Evolutionary conservation across 257 asterid genomes (phyloP), one percentile per base, ranked within the genome.

Genomic region (Fraxinus cuspidata): DNA sequence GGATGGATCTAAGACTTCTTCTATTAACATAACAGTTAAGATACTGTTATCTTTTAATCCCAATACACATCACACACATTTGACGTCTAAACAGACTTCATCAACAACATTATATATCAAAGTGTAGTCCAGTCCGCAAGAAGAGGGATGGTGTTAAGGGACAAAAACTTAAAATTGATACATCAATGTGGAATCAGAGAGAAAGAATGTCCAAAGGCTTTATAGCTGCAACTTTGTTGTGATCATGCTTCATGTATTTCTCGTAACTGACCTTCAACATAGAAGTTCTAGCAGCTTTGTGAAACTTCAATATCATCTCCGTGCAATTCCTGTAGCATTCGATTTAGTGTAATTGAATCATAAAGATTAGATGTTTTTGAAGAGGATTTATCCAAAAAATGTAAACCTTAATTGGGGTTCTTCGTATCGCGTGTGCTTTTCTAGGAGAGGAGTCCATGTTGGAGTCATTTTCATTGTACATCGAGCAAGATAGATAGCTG

Each of bases 401-500:
- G 44, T 75, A 5, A 74, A 84, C 99, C 97, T 91, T 86, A 95
- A 85, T 75, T 89, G 86, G 81, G 91, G 86, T 84, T 91, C 96
- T 80, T 84, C 81, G 34, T 93, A 93, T 79, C 84, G 86, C 42
- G 97, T 78, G 70, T 91, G 94, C 69, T 88, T 86, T 68, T 81
- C 84, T 74, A 95, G 90, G 18, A 95, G 89, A 19, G 90, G 91
- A 32, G 96, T 93, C 99, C 99, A 95, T 35, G 85, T 73, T 3
- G 98, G 97, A 75, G 84, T 74, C 75, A 88, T 80, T 81, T 73
- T 80, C 94, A 95, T 56, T 4, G 94, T 95, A 78, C 96, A 88
- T 77, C 98, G 87, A 29, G 98, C 96, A 44, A 95, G 89, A 79
- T 91, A 93, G 85, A 93, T 89, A 81, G 98, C 97, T 28, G 99